Evolutionary conservation across 306 rosid species (phyloP).

Genomic region (Malus sylvestris): DNA sequence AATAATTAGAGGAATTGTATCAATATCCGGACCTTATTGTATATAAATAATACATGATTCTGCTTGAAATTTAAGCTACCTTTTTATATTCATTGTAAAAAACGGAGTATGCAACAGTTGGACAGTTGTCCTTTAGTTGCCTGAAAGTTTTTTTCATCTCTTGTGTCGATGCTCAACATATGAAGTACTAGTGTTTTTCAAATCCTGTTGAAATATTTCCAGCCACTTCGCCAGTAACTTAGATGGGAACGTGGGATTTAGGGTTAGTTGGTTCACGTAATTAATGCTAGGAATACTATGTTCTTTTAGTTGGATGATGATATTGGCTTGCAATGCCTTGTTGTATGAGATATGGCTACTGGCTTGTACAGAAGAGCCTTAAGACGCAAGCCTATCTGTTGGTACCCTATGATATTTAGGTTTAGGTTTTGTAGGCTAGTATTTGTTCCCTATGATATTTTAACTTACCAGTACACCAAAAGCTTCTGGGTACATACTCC

Average conservation of each 20-base stretch:
- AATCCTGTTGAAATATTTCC: not conserved
- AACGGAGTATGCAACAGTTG: not conserved
- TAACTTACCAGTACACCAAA: not conserved
- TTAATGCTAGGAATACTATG: not conserved
- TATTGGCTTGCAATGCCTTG: not conserved
- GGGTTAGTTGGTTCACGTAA: not conserved
- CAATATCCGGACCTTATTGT: too few relatives aligned
- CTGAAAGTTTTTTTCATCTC: not conserved
- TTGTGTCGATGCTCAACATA: not conserved
- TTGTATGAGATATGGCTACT: not conserved
- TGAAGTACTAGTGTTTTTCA: not conserved
- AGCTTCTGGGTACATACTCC: not conserved
- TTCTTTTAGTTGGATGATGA: not conserved
- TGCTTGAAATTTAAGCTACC: not conserved
- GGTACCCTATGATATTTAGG: not conserved
- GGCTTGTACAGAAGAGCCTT: not conserved
- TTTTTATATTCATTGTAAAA: not conserved
- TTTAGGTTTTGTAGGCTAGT: not conserved
- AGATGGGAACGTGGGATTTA: not conserved
- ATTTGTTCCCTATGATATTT: not conserved
- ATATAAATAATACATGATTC: not conserved
- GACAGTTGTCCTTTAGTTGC: not conserved
- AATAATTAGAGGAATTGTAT: too few relatives aligned
- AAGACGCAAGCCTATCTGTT: not conserved
- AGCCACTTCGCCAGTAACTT: not conserved